Percentiles rank a stretch among this genome's conserved stretches.
These are phyloP conservation scores for Schizopora paradoxa DNA, from an alignment of 1,284 basidiomycete genomes.

Conservation along the genomic window DNA sequence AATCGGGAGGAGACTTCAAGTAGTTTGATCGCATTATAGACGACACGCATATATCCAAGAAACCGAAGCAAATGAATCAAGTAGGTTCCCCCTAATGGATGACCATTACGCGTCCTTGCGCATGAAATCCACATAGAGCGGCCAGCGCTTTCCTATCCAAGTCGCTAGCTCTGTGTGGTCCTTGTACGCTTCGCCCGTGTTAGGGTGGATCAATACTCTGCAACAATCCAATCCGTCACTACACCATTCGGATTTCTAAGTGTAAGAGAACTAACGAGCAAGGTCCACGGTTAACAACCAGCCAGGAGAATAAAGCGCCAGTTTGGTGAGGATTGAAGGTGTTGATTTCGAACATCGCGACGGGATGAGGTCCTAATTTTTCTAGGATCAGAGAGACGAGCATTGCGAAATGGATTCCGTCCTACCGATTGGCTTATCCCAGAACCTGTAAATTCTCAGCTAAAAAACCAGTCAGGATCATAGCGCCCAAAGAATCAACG, in stretches of 20 bases:
- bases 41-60: too few species aligned
- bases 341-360: constrained; percentile 68
- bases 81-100: too few species aligned
- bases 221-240: constrained; percentile 3
- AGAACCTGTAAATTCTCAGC: constrained; percentile 60
- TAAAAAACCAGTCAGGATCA: constrained; percentile 23
- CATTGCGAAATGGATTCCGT: not conserved
- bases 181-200: constrained; percentile 50
- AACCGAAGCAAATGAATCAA: too few species aligned
- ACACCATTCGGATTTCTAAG: not conserved
- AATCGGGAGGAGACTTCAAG: too few species aligned
- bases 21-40: too few species aligned
- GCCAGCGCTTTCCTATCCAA: constrained; percentile 67
- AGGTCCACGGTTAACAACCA: constrained; percentile 58
- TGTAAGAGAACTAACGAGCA: constrained; percentile 46
- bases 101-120: too few species aligned
- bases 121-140: constrained; percentile 42
- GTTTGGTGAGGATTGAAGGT: constrained; percentile 62
- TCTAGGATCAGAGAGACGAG: not conserved
- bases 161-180: constrained; percentile 63
- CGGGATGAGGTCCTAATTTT: constrained; percentile 49
- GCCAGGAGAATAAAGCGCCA: constrained; percentile 59
- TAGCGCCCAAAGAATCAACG: not conserved
- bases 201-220: constrained; percentile 70
- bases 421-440: constrained; percentile 58